phyloP scores from a whole-genome alignment of 1,139 yeast genomes.

The Casaregolazyma lundiana region DNA sequence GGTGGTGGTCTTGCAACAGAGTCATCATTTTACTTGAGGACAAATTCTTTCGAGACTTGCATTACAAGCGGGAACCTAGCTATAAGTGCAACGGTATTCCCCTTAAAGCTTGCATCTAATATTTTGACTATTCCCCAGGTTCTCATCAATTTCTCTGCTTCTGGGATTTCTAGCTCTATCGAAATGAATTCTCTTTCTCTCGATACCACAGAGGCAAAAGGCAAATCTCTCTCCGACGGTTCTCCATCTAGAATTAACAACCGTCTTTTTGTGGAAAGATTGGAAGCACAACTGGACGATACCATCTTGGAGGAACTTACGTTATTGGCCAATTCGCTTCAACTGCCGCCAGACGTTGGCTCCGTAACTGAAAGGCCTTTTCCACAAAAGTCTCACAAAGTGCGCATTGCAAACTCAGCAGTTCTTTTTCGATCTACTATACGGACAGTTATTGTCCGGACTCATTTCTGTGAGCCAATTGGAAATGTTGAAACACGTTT shows the following conservation, averaged over 20 bases:
- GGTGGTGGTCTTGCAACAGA: neutral
- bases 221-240: conserved; percentile 1
- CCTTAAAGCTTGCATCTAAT: conserved; percentile 19
- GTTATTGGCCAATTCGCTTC: neutral
- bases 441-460: conserved; percentile 11
- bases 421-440: conserved; percentile 6
- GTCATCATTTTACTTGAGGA: conserved; percentile 1
- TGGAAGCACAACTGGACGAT: conserved; percentile 10
- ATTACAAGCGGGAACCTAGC: neutral
- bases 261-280: conserved; percentile 12
- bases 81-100: conserved; percentile 18
- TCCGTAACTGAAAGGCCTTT: neutral
- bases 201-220: neutral
- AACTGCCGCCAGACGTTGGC: neutral
- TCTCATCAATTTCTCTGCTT: neutral
- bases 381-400: conserved; percentile 1
- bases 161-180: neutral
- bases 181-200: neutral
- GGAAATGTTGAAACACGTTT: conserved; percentile 27
- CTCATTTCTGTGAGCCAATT: conserved; percentile 15
- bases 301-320: neutral
- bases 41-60: conserved; percentile 2
- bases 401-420: conserved; percentile 8
- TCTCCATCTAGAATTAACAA: conserved; percentile 6
- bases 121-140: conserved; percentile 9